These are phyloP conservation scores for Baudoinia panamericana DNA, from an alignment of 495 filamentous ascomycete genomes.

Conservation along the genomic window DNA sequence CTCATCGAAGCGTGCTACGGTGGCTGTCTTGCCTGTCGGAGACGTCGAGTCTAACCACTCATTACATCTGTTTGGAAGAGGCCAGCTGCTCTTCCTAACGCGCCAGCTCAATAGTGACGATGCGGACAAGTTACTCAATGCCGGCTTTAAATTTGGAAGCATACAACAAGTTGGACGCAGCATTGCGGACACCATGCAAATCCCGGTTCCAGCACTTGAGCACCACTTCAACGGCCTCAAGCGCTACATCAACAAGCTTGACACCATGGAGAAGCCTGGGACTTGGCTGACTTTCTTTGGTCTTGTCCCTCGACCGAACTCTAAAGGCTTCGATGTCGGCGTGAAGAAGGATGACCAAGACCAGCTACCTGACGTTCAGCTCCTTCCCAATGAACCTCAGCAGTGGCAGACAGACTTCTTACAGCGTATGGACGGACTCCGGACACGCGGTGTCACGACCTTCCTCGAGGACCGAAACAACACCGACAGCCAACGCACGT, in stretches of 20 bases:
- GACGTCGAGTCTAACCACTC: conserved; percentile 14
- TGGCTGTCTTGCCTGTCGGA: not conserved
- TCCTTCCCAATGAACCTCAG: conserved; percentile 45
- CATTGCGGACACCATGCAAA: conserved; percentile 59
- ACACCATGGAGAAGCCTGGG: conserved; percentile 36
- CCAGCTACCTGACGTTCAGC: conserved; percentile 51
- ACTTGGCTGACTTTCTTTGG: conserved; percentile 68
- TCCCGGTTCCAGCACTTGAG: conserved; percentile 42
- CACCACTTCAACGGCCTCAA: conserved; percentile 48
- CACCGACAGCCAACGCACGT: not conserved
- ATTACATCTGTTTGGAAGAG: conserved; percentile 38
- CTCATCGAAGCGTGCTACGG: conserved; percentile 2
- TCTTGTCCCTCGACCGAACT: conserved; percentile 50
- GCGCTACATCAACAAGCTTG: conserved; percentile 36
- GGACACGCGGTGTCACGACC: not conserved
- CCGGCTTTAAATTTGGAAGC: conserved; percentile 65
- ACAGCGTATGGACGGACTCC: conserved; percentile 41
- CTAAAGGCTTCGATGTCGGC: conserved; percentile 59
- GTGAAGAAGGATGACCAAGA: conserved; percentile 51
- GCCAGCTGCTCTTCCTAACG: conserved; percentile 72
- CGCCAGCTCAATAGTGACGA: conserved; percentile 47
- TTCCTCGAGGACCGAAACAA: conserved; percentile 9
- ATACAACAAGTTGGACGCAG: conserved; percentile 53
- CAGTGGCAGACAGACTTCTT: conserved; percentile 42
- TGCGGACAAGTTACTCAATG: conserved; percentile 46